Base-by-base conservation (phyloP, 768 basidiomycete genomes). In the Xerocomus spinulosus region DNA sequence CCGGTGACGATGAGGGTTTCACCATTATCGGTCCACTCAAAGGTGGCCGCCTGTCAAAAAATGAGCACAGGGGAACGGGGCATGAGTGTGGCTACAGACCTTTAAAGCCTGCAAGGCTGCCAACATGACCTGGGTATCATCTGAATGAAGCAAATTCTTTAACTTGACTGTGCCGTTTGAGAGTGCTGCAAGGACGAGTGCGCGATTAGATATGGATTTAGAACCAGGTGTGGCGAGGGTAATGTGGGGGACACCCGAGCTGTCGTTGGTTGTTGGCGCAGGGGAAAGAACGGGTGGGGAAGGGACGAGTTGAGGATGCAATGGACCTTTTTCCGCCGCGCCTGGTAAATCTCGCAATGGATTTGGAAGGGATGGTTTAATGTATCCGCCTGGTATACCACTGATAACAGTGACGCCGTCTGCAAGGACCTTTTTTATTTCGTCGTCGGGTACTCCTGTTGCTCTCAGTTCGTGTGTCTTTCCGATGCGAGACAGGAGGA, bases 91-190 rank as follows among this genome's bases (percentile, higher is more conserved):
- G 36, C 15, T 13, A 37, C 25, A 29, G 47, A 88, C 92, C 74
- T 93, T 85, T 53, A 99, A 80, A 44, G 92, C 90, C 35, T 81
- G 72, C 25, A 98, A 75, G 28, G 94, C 95, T 3, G 84, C 76
- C 93, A 98, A 98, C 96, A 99, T 99, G 45, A 99, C 95, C 57
- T 94, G 92, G 0, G 96, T 99, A 63, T 99, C 95, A 59, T 98
- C 95, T 4, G 93, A 96, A 63, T 98, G 95, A 29, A 99, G 74
- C 5, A 99, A 70, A 58, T 99, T 99, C 67, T 75, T 85, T 47
- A 99, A 70, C 52, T 85, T 76, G 68, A 94, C 96, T 0, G 85
- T 90, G 2, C 95, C 96, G 38, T 79, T 80, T 0, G 82, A 92
- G 13, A 99, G 80, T 2, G 95, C 93, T 9, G 96, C 95, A 24